Base-by-base conservation (phyloP, 306 rosid genomes). In the Casuarina equisetifolia region DNA sequence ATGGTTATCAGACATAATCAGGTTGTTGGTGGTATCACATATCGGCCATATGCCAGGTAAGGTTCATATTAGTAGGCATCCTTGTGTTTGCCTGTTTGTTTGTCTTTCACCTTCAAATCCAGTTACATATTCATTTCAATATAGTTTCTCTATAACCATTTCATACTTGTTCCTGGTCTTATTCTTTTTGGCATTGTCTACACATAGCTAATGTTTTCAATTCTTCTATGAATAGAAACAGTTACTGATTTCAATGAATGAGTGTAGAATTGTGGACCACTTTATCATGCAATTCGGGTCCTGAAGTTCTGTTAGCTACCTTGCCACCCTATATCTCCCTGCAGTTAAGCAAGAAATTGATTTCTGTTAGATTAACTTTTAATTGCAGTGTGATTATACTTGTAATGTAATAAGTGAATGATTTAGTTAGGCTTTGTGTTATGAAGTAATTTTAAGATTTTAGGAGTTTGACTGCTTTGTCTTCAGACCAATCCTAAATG, bases 11-110 rank as follows among this genome's bases (percentile, higher is more conserved):
- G 99, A 80, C 88, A 87, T 42, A 91, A 92, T 82, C 89, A 74
- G 1, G 99, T 92, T 77, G 93, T 95, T 77, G 99, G 99, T 82
- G 99, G 99, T 81, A 95, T 95, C 76, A 91, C 99, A 13, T 95
- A 92, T 90, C 97, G 99, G 43, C 99, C 99, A 49, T 95, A 95
- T 90, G 79, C 74, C 83, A 92, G 81, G 99, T 92, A 73, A 83
- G 67, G 48, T 52, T 82, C 35, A 2, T 79, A 15, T 81, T 69
- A 32, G 3, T 61, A 25, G 54, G 66, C 40, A 40, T 67, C 69
- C 40, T 62, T 62, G 4, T 49, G 20, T 72, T 36, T 74, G 35
- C 35, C 3, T 32, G 1, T 64, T 55, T 25, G 45, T 20, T 25
- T 20, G 55, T 73, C 16, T 74, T 68, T 45, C 72, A 11, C 51